Evolutionary conservation across 2,329 filamentous ascomycete genomes (phyloP).

Genomic region (Trichoderma citrinoviride): DNA sequence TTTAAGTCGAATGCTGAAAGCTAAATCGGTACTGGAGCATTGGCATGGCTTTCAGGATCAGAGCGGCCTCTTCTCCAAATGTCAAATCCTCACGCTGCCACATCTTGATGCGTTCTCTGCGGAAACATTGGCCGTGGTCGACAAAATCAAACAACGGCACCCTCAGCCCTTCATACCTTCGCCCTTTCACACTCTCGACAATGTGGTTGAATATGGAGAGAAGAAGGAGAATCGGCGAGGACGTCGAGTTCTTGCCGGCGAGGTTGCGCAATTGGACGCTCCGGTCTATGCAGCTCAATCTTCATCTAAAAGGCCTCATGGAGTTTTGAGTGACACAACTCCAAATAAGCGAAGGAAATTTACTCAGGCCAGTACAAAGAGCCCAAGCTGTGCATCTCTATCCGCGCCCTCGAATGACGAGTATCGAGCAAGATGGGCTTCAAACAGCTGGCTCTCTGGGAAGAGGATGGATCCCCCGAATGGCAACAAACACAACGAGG

Average conservation of each 20-base stretch:
- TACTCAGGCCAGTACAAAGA: neutral
- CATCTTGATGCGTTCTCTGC: conserved; percentile 43
- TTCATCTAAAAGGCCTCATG: conserved; percentile 34
- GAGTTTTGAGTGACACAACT: conserved; percentile 27
- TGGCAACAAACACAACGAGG: neutral
- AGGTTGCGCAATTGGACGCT: conserved; percentile 49
- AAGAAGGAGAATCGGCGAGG: conserved; percentile 31
- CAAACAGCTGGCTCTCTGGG: neutral
- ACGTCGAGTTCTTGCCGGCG: conserved; percentile 40
- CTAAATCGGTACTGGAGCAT: conserved; percentile 39
- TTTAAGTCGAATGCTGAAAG: conserved; percentile 40
- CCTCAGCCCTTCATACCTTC: conserved; percentile 36
- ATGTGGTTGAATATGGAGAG: neutral
- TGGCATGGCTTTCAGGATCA: conserved; percentile 44
- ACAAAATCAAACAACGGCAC: conserved; percentile 47
- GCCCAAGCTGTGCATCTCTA: neutral
- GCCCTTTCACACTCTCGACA: conserved; percentile 23
- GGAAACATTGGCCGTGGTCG: conserved; percentile 44
- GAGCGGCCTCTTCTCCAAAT: conserved; percentile 44
- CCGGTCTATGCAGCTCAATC: conserved; percentile 48
- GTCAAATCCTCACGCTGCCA: conserved; percentile 44
- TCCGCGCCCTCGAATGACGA: neutral
- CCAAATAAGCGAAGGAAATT: conserved; percentile 23
- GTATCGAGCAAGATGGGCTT: conserved; percentile 7
- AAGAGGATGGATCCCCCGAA: neutral